Evolutionary conservation across 2,329 filamentous ascomycete species (phyloP).

Genomic region (Claviceps monticola): DNA sequence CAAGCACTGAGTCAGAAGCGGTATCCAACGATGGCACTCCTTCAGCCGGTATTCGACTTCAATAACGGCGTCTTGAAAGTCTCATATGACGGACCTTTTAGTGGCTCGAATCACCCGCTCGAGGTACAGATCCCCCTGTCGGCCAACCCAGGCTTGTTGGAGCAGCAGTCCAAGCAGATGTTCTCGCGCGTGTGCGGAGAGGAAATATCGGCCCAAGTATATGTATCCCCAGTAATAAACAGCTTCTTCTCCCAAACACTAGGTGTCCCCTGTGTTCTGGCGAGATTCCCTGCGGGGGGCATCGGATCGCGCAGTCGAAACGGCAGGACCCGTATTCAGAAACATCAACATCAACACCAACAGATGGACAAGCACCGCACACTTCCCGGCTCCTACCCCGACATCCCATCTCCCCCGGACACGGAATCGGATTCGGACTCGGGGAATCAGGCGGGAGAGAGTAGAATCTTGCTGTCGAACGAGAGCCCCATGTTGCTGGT

Average conservation of each 20-base stretch:
- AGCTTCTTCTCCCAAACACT: conserved; percentile 65
- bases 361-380: conserved; percentile 10
- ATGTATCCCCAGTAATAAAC: conserved; percentile 51
- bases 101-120: background rate
- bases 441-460: conserved; percentile 22
- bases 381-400: conserved; percentile 41
- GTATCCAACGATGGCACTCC: conserved; percentile 74
- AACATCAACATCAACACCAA: conserved; percentile 41
- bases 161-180: conserved; percentile 23
- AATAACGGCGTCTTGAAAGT: conserved; percentile 51
- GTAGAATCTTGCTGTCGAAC: conserved; percentile 69
- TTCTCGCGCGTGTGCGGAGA: conserved; percentile 74
- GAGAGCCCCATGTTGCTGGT: conserved; percentile 87
- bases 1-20: conserved; percentile 79
- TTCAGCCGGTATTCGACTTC: conserved; percentile 64
- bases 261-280: conserved; percentile 68
- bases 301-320: conserved; percentile 47
- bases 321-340: conserved; percentile 56
- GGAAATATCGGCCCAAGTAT: conserved; percentile 54
- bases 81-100: conserved; percentile 25
- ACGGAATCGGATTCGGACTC: conserved; percentile 39
- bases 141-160: conserved; percentile 46
- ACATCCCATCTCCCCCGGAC: conserved; percentile 40
- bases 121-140: conserved; percentile 49
- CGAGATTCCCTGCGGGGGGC: conserved; percentile 63